Evolutionary conservation across 257 asterid species (phyloP).

Genomic region (Echites panduratus): DNA sequence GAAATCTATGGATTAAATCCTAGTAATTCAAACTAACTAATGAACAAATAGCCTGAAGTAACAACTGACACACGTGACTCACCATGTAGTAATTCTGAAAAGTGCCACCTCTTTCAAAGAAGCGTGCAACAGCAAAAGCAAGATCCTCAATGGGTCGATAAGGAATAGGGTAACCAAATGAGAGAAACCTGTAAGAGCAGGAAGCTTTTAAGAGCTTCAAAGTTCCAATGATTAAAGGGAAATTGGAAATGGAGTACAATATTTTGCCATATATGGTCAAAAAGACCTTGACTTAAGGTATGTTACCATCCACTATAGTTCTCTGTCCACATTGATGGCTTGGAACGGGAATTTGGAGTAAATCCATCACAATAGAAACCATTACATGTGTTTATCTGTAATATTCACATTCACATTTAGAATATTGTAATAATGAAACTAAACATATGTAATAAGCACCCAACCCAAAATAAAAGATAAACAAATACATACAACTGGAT

Average conservation of each 20-base stretch:
- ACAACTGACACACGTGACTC: slow-evolving; percentile 2
- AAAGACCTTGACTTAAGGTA: background rate
- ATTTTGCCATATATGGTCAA: background rate
- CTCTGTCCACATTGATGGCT: slow-evolving; percentile 86
- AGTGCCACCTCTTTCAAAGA: slow-evolving; percentile 77
- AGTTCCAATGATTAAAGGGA: background rate
- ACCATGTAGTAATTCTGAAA: slow-evolving; percentile 89
- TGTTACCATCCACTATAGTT: slow-evolving; percentile 73
- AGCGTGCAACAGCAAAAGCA: slow-evolving; percentile 87
- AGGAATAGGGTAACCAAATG: slow-evolving; percentile 79
- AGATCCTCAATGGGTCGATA: slow-evolving; percentile 73
- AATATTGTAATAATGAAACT: background rate
- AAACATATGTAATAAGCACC: background rate
- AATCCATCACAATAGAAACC: slow-evolving; percentile 75
- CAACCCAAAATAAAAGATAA: background rate
- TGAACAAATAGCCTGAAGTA: background rate
- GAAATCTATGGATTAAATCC: background rate
- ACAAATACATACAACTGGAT: slow-evolving; percentile 50
- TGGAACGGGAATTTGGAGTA: slow-evolving; percentile 57
- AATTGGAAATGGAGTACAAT: background rate
- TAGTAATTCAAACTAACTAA: background rate
- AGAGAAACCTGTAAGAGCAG: slow-evolving; percentile 52
- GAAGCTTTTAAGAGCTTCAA: slow-evolving; percentile 1
- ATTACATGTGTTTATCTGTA: slow-evolving; percentile 85
- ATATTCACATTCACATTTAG: background rate